Base-by-base conservation (phyloP, 257 asterid species). In the Parsonsia alboflavescens region DNA sequence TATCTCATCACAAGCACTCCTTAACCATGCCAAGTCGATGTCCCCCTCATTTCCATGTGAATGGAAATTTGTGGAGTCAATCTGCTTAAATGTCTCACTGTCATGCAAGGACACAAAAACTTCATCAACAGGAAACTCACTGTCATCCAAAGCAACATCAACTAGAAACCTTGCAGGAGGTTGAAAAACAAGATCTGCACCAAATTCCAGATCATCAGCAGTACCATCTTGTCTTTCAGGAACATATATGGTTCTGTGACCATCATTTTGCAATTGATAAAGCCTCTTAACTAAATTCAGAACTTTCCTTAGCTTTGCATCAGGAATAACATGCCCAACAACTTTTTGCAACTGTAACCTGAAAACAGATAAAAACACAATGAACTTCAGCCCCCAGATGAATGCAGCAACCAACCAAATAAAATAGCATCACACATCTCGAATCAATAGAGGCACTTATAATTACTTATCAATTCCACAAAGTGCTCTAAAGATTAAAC, bases 21-120 rank as follows among this genome's bases (percentile, higher is more conserved):
- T 82, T 89, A 94, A 80, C 99, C 99, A 94, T 72, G 81, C 90
- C 52, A 94, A 86, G 85, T 90, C 95, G 86, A 85, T 89, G 67
- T 78, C 86, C 74, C 82, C 85, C 69, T 79, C 88, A 73, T 30
- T 71, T 54, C 65, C 78, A 74, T 82, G 58, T 79, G 83, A 80
- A 50, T 67, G 75, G 77, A 75, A 76, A 79, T 77, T 75, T 53
- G 84, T 74, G 57, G 85, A 56, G 75, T 73, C 76, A 69, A 78
- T 80, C 73, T 81, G 73, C 71, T 85, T 82, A 56, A 79, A 68
- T 91, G 83, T 86, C 67, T 84, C 80, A 70, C 76, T 87, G 61
- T 77, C 81, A 79, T 75, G 76, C 77, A 78, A 73, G 68, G 85
- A 67, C 36, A 82, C 81, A 81, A 72, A 70, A 76, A 83, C 68